Percentiles rank a stretch among this genome's conserved stretches.
These are phyloP conservation scores for Hemileia vastatrix DNA, from an alignment of 1,284 basidiomycete species.

Conservation along the genomic window DNA sequence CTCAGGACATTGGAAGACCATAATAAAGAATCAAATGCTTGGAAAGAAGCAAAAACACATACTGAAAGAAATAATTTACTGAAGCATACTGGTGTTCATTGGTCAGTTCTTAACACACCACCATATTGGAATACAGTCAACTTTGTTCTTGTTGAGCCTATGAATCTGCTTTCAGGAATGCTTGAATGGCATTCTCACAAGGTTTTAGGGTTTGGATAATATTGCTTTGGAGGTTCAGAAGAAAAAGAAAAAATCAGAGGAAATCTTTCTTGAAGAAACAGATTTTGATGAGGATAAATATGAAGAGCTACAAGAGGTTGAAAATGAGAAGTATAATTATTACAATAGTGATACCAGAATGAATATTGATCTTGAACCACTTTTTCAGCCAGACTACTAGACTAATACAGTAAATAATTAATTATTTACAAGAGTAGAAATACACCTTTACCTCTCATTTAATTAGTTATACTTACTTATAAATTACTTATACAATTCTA, in stretches of 20 bases:
- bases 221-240: neutral
- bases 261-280: too few relatives aligned
- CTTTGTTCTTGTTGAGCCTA: neutral
- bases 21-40: neutral
- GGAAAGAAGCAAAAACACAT: neutral
- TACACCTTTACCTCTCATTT: too few relatives aligned
- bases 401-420: too few relatives aligned
- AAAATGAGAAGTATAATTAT: too few relatives aligned
- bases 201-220: neutral
- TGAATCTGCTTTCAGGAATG: neutral
- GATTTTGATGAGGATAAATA: neutral
- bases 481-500: too few relatives aligned
- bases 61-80: neutral
- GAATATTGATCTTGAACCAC: too few relatives aligned
- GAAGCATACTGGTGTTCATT: neutral
- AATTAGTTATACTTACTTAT: too few relatives aligned
- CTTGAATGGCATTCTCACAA: neutral
- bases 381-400: too few relatives aligned
- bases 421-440: too few relatives aligned
- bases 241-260: too few relatives aligned
- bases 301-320: neutral
- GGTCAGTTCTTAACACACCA: neutral
- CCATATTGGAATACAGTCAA: neutral
- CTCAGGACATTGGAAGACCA: neutral
- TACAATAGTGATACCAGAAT: too few relatives aligned